Percentiles rank a stretch among this genome's conserved stretches.
These are phyloP conservation scores for Torrubiella hemipterigena DNA, from an alignment of 2,329 filamentous ascomycete species.

Conservation along the genomic window DNA sequence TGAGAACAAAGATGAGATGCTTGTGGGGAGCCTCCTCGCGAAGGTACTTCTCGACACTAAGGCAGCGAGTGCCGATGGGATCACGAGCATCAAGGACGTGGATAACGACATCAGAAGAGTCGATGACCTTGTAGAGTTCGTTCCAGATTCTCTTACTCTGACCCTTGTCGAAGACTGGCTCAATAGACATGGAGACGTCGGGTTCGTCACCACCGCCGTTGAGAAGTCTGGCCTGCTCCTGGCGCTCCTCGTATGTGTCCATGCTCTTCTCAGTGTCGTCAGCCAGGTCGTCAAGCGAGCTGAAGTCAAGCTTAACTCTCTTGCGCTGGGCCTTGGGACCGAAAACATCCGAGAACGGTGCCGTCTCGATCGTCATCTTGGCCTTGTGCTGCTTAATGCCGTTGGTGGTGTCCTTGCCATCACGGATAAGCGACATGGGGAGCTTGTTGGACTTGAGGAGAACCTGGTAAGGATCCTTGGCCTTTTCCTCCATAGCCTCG, in stretches of 20 bases:
- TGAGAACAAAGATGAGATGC: constrained; percentile 50
- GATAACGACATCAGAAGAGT: constrained; percentile 92
- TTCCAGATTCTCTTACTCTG: constrained; percentile 97
- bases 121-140: constrained; percentile 88
- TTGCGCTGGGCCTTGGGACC: constrained; percentile 90
- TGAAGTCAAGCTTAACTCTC: constrained; percentile 76
- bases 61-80: constrained; percentile 79
- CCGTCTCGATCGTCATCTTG: constrained; percentile 83
- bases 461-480: constrained; percentile 82
- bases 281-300: constrained; percentile 70
- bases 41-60: constrained; percentile 72
- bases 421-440: constrained; percentile 85
- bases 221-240: constrained; percentile 66
- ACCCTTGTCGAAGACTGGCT: constrained; percentile 87
- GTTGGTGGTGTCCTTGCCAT: constrained; percentile 59
- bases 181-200: constrained; percentile 53
- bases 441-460: constrained; percentile 96
- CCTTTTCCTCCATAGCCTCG: constrained; percentile 82
- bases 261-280: constrained; percentile 70
- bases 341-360: constrained; percentile 80
- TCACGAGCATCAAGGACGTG: constrained; percentile 87
- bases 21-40: constrained; percentile 91
- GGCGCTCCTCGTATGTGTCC: constrained; percentile 66
- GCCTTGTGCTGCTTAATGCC: constrained; percentile 86
- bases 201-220: constrained; percentile 54